Evolutionary conservation across 192 early-diverging fungal species (phyloP).

Genomic region (Thamnidium elegans): DNA sequence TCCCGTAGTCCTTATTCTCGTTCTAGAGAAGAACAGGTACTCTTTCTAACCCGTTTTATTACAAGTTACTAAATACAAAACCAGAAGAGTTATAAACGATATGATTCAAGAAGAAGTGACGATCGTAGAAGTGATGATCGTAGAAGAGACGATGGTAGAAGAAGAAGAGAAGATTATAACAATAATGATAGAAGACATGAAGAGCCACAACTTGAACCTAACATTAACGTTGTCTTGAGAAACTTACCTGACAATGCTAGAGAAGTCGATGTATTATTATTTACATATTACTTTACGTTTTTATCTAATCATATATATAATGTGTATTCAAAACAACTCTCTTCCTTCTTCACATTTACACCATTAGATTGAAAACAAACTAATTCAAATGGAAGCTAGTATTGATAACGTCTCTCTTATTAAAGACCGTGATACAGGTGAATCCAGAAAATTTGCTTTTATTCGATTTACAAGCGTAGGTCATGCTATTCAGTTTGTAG

Average conservation of each 20-base stretch:
- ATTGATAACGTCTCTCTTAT: constrained; percentile 39
- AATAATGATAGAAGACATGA: neutral
- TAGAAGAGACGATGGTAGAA: constrained; percentile 4
- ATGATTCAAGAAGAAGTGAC: neutral
- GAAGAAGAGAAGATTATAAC: neutral
- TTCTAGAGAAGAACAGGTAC: constrained; percentile 2
- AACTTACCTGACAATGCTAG: constrained; percentile 25
- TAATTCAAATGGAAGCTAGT: constrained; percentile 36
- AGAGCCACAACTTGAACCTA: constrained; percentile 28
- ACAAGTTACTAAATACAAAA: neutral
- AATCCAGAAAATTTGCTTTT: constrained; percentile 43
- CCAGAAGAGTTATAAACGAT: neutral
- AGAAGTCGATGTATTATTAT: constrained; percentile 35
- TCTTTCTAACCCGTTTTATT: neutral
- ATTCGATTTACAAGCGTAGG: constrained; percentile 44
- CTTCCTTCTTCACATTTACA: constrained; percentile 4
- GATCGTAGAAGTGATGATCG: neutral
- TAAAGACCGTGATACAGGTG: constrained; percentile 39
- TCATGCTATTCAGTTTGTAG: constrained; percentile 41
- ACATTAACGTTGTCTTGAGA: constrained; percentile 40
- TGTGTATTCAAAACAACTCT: constrained; percentile 5
- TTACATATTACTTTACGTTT: neutral
- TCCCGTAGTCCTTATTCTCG: constrained; percentile 6
- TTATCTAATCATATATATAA: constrained; percentile 1
- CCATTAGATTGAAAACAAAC: constrained; percentile 33